phyloP scores from a whole-genome alignment of 805 yeast species.

The Clavispora vitiphila region DNA sequence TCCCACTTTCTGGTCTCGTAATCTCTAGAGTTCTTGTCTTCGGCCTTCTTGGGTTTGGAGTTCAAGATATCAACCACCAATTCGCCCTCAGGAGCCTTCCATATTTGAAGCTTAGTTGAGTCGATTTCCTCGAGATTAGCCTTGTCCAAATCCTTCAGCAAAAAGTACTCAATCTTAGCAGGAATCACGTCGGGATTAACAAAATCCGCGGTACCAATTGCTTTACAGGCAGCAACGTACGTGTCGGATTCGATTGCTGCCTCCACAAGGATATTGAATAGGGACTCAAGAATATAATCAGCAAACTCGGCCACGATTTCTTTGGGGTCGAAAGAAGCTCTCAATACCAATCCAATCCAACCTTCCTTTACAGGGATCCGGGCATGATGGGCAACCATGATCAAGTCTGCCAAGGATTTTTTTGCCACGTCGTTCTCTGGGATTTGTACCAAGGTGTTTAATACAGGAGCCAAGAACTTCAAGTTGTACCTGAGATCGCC shows the following conservation, averaged over 20 bases:
- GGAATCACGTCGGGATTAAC: conserved; percentile 54
- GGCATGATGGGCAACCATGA: conserved; percentile 26
- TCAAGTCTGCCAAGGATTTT: conserved; percentile 18
- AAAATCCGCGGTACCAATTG: conserved; percentile 45
- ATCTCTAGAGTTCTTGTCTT: conserved; percentile 73
- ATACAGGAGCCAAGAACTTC: conserved; percentile 20
- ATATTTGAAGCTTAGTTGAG: conserved; percentile 52
- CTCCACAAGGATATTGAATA: conserved; percentile 13
- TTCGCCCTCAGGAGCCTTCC: conserved; percentile 66
- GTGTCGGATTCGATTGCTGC: conserved; percentile 37
- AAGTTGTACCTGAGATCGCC: conserved; percentile 14
- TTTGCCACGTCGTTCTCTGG: conserved; percentile 12
- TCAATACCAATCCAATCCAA: conserved; percentile 75
- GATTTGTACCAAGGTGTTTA: conserved; percentile 22
- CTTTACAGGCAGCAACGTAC: conserved; percentile 41
- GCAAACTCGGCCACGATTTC: conserved; percentile 34
- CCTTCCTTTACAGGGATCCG: conserved; percentile 40
- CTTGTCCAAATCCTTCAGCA: conserved; percentile 41
- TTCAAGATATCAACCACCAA: conserved; percentile 62
- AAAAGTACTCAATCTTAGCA: conserved; percentile 42
- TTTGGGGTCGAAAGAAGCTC: conserved; percentile 45
- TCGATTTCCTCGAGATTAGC: conserved; percentile 36
- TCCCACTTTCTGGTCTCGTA: conserved; percentile 90
- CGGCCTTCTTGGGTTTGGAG: conserved; percentile 34
- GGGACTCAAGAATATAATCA: conserved; percentile 17